A percentile compares a stretch with the other conserved stretches of the same genome.
Evolutionary conservation across 257 asterid species (phyloP).

Genomic region (Rubia yunnanensis): DNA sequence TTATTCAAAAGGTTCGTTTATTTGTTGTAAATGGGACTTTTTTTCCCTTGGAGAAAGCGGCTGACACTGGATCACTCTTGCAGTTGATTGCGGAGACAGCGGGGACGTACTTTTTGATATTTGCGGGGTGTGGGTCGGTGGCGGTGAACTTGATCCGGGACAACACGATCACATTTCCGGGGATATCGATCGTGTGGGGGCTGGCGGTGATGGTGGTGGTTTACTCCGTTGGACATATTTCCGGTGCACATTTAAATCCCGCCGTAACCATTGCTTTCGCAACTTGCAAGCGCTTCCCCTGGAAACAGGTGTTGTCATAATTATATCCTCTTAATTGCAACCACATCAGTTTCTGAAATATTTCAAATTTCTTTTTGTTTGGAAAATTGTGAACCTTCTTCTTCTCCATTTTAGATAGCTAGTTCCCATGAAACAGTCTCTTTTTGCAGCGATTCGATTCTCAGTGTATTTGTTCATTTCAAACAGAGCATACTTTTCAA

Average conservation of each 20-base stretch:
- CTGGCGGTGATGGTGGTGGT: conserved; percentile 35
- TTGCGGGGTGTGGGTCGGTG: conserved; percentile 36
- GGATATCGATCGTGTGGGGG: conserved; percentile 34
- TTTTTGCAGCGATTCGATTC: no score
- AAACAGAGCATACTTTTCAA: no score
- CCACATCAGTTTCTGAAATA: not conserved
- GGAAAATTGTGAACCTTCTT: no score
- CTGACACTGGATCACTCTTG: no score
- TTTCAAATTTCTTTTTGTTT: not conserved
- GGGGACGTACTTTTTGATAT: conserved; percentile 32
- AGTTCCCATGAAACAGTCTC: no score
- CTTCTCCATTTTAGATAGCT: no score
- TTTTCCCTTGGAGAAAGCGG: no score
- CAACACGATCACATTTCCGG: conserved; percentile 23
- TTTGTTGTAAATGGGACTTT: no score
- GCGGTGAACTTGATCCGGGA: conserved; percentile 21
- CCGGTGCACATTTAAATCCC: conserved; percentile 35
- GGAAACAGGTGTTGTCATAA: conserved; percentile 29
- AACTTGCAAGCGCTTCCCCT: conserved; percentile 27
- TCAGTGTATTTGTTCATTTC: no score
- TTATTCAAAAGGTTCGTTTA: conserved; percentile 61
- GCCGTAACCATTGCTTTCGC: conserved; percentile 37
- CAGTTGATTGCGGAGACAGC: conserved; percentile 28
- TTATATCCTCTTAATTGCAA: not conserved
- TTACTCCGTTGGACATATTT: conserved; percentile 32